Evolutionary conservation across 257 asterid species (phyloP), one percentile per base, ranked within the genome.

Genomic region (Eucommia ulmoides): DNA sequence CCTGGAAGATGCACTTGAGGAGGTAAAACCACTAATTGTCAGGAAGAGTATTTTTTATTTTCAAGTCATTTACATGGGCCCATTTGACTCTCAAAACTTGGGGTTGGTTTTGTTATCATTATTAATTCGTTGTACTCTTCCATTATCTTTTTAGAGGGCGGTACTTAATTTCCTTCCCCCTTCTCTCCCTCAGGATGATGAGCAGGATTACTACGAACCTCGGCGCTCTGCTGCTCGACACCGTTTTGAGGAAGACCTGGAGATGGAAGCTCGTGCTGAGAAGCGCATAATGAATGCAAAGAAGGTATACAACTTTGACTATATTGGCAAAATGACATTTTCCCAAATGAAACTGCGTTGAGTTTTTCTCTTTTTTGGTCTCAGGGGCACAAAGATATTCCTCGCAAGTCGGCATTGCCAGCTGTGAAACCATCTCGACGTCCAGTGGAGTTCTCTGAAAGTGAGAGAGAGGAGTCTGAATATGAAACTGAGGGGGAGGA

Each of bases 401-500:
- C 70, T 47, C 77, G 83, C 21, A 88, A 81, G 74, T 42, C 77
- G 51, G 60, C 86, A 19, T 52, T 65, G 41, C 64, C 84, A 38
- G 66, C 72, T 64, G 15, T 67, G 49, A 78, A 70, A 70, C 69
- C 92, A 56, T 82, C 95, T 60, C 79, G 83, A 53, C 86, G 74
- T 54, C 79, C 94, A 8, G 60, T 72, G 19, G 95, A 83, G 26
- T 83, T 74, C 63, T 80, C 83, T 22, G 97, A 83, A 20, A 91
- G 93, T 29, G 98, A 89, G 76, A 75, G 63, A 67, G 97, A 89
- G 68, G 93, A 86, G 60, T 82, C 96, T 6, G 97, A 89, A 76
- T 91, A 83, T 53, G 99, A 86, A 74, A 78, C 93, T 23, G 99
- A 91, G 61, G 95, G 78, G 65, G 98, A 89, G 55, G 94, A 82